Base-by-base conservation (phyloP, 208 protist species). In the Acanthamoeba sp. region DNA sequence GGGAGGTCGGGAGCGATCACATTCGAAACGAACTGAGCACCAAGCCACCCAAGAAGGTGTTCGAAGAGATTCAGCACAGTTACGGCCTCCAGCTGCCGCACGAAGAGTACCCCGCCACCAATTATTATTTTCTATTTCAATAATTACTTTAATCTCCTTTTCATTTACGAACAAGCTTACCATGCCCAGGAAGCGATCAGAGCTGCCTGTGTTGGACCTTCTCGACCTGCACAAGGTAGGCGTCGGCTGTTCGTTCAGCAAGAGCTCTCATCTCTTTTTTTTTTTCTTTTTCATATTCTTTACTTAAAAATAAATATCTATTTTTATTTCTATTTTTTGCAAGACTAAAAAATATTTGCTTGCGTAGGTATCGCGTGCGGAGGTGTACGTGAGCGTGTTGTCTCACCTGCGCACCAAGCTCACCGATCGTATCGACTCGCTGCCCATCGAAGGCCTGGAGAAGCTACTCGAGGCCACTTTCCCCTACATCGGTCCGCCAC, bases 381-480 rank as follows among this genome's bases (percentile, higher is more conserved):
- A 89, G 40, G 80, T 89, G 50, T 62, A 89, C 32, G 16, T 64
- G 80, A 89, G 52, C 80, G 48, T 89, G 27, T 38, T 89, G n/a
- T 36, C n/a, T n/a, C 80, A 89, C 4, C 50, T 89, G 80, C 80
- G 80, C 3, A 24, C n/a, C 48, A 55, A 89, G 36, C 42, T 89
- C 18, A 64, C 36, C 29, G 48, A 89, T 22, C 80, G 80, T 27
- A 38, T 89, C 0, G 80, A 89, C 20, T 66, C 80, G 3, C 80
- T 89, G 20, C 42, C 80, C 27, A 34, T 64, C 50, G 80, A 91
- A 34, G 91, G 91, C 55, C 59, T 95, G 32, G 94, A 94, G 64
- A 34, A 32, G 66, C 69, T 95, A 45, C 69, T 95, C 20, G 94
- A 95, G 69, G 27, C 57, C 57, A 94, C 91, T 18, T 95, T 95